Evolutionary conservation across 108 stramenopile genomes (phyloP).

Genomic region (Stephanodiscus minutulus): DNA sequence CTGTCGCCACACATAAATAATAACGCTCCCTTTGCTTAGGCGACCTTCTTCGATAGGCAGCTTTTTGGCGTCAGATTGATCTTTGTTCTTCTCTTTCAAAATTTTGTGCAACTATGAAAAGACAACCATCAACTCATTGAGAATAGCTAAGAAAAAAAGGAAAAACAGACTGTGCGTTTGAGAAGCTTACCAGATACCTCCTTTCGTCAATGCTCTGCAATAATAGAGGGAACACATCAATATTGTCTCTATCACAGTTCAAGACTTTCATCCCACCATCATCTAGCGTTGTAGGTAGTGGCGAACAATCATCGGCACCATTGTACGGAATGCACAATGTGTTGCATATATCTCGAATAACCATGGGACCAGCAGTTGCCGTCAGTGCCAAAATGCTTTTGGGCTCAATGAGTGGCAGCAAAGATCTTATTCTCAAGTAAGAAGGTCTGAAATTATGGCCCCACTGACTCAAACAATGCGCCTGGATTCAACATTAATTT

Average conservation of each 20-base stretch:
- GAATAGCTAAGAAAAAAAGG: background rate
- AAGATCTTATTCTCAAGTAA: constrained; percentile 74
- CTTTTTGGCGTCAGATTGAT: constrained; percentile 21
- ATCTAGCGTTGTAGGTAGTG: constrained; percentile 8
- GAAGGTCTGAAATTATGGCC: constrained; percentile 97
- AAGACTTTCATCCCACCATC: constrained; percentile 64
- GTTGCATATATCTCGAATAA: constrained; percentile 83
- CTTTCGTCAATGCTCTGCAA: constrained; percentile 68
- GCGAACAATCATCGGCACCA: constrained; percentile 4
- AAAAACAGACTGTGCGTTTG: background rate
- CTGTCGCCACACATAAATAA: constrained; percentile 93
- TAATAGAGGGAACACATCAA: constrained; percentile 69
- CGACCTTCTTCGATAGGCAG: constrained; percentile 56
- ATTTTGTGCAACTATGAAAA: constrained; percentile 57
- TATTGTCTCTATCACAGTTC: constrained; percentile 80
- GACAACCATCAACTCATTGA: background rate
- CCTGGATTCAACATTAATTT: constrained; percentile 26
- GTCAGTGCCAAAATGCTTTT: constrained; percentile 88
- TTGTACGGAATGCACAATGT: constrained; percentile 65
- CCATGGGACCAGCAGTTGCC: constrained; percentile 88
- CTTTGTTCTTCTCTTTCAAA: constrained; percentile 45
- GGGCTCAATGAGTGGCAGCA: constrained; percentile 71
- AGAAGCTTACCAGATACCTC: constrained; percentile 56
- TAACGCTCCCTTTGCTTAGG: constrained; percentile 74
- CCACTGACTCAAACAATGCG: constrained; percentile 91